A percentile compares a stretch with the other conserved stretches of the same genome.
Evolutionary conservation across 495 filamentous ascomycete species (phyloP).

Genomic region (Penicillium ochrochloron): DNA sequence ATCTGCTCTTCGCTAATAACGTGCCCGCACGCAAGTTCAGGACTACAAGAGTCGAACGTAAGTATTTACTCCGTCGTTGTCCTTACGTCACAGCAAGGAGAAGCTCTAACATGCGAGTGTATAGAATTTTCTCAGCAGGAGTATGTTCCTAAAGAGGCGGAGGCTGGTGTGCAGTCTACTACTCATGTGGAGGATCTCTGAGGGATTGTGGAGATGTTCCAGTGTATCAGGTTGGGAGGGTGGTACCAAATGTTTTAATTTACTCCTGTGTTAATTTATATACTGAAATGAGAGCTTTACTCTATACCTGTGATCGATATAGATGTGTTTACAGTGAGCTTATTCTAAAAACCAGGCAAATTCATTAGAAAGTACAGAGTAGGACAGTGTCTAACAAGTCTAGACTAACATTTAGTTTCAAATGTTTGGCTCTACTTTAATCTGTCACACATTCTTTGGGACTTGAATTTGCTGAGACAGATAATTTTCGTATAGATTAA

Average conservation of each 20-base stretch:
- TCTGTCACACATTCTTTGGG: too few species aligned
- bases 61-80: not conserved
- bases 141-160: not conserved
- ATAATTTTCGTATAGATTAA: too few species aligned
- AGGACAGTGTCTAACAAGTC: too few species aligned
- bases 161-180: not conserved
- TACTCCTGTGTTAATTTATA: not conserved
- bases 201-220: not conserved
- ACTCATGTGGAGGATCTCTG: not conserved
- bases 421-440: too few species aligned
- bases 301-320: too few species aligned
- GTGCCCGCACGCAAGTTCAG: conserved; percentile 56
- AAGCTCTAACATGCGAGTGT: not conserved
- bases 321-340: too few species aligned
- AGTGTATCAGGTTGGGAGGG: not conserved
- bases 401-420: too few species aligned
- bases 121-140: conserved; percentile 1
- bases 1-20: conserved; percentile 59
- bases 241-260: not conserved
- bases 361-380: too few species aligned
- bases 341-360: too few species aligned
- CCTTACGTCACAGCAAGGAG: not conserved
- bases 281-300: not conserved
- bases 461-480: too few species aligned
- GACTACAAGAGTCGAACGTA: conserved; percentile 52